Evolutionary conservation across 495 filamentous ascomycete genomes (phyloP).

Genomic region (Hypomontagnella monticulosa): DNA sequence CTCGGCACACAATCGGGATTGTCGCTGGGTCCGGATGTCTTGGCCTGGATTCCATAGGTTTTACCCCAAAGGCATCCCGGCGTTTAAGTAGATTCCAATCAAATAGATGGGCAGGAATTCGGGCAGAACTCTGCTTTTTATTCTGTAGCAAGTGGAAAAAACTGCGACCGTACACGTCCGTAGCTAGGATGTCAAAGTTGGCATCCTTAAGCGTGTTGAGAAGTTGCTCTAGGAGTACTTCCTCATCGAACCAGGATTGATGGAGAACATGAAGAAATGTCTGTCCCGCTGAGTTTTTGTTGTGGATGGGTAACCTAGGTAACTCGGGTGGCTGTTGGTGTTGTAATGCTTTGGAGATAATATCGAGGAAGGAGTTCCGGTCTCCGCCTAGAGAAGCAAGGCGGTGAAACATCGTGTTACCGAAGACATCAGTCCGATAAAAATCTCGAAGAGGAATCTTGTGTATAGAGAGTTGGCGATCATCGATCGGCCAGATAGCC

Average conservation of each 20-base stretch:
- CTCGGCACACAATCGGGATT: not conserved
- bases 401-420: constrained; percentile 57
- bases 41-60: constrained; percentile 23
- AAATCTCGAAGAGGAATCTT: constrained; percentile 25
- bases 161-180: constrained; percentile 57
- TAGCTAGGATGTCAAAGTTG: constrained; percentile 47
- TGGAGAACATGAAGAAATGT: constrained; percentile 60
- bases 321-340: not conserved
- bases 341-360: constrained; percentile 35
- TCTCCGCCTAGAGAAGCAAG: constrained; percentile 48
- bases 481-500: constrained; percentile 25
- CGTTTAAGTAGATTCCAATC: constrained; percentile 31
- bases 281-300: constrained; percentile 55
- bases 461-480: not conserved
- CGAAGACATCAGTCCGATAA: constrained; percentile 49
- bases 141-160: constrained; percentile 53
- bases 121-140: constrained; percentile 17
- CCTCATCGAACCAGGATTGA: constrained; percentile 48
- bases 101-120: constrained; percentile 28
- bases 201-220: constrained; percentile 38
- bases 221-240: constrained; percentile 41
- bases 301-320: constrained; percentile 24
- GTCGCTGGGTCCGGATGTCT: not conserved
- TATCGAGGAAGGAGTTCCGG: constrained; percentile 43
- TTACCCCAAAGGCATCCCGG: constrained; percentile 54